Base-by-base conservation (phyloP, 208 protist genomes). In the Naegleria lovaniensis region DNA sequence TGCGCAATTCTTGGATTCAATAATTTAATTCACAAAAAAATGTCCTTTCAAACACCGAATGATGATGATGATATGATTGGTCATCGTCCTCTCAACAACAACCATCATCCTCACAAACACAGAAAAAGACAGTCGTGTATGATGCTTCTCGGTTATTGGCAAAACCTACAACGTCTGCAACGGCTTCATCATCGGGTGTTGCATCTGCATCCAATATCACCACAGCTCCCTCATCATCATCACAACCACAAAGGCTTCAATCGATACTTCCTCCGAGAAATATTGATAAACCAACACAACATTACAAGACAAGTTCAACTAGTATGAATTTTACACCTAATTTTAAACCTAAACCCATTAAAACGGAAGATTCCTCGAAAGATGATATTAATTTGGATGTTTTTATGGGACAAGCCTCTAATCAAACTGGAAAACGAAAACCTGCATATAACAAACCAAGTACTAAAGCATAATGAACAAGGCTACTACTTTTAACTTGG, bases 231-330 rank as follows among this genome's bases (percentile, higher is more conserved):
- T 67, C 55, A 4, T 19, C 51, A 58, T 58, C 51, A 58, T 67
- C 55, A 67, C 11, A 15, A 67, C 11, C 55, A 67, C 11, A 2
- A 67, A 79, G 67, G 29, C 29, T 79, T 36, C 67, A 19, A 79
- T 79, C 67, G 0, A 79, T 79, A 13, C 25, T 79, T 11, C 25
- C 67, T 1, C 67, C 67, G 19, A 79, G 67, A 33, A 79, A 79
- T 79, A 79, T 79, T 29, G 67, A 79, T 36, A 79, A 79, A 79
- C 67, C 67, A 79, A 79, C 67, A 36, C 67, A 79, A 79, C 67
- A 79, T 79, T 79, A 36, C 36, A 79, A 79, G 36, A 36, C 67
- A 25, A 29, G 29, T 79, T 36, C 25, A 36, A 75, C 58, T 0
- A 29, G 55, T 67, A 79, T 79, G 67, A 79, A 19, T 36, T 79